phyloP scores from a whole-genome alignment of 768 basidiomycete species.

The Termitomyces sp. region DNA sequence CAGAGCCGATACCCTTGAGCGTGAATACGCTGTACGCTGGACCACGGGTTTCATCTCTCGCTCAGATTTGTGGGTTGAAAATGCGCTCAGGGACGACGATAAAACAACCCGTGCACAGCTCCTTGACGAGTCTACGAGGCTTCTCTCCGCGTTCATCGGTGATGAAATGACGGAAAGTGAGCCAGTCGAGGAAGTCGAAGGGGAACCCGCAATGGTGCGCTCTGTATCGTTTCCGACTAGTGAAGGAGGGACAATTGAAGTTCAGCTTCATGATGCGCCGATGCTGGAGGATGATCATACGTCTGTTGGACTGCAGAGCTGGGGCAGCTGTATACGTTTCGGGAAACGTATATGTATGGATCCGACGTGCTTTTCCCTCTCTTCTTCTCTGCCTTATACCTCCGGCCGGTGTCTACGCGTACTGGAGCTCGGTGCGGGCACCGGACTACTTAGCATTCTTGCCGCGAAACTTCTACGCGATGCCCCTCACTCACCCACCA shows the following conservation, averaged over 20 bases:
- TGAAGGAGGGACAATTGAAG: conserved; percentile 21
- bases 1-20: conserved; percentile 61
- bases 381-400: not conserved
- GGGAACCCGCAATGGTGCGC: conserved; percentile 39
- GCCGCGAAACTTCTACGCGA: conserved; percentile 39
- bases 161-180: conserved; percentile 19
- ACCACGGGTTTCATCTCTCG: conserved; percentile 62
- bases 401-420: conserved; percentile 30
- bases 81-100: conserved; percentile 25
- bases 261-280: conserved; percentile 68
- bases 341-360: conserved; percentile 53
- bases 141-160: conserved; percentile 49
- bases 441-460: conserved; percentile 75
- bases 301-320: conserved; percentile 78
- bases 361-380: conserved; percentile 35
- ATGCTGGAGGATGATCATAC: conserved; percentile 64
- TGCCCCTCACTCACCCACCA: conserved; percentile 22
- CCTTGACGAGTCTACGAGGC: conserved; percentile 51
- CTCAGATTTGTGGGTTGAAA: conserved; percentile 45
- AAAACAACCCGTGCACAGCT: conserved; percentile 31
- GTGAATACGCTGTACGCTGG: conserved; percentile 67
- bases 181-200: conserved; percentile 32
- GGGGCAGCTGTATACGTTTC: conserved; percentile 74
- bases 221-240: conserved; percentile 41
- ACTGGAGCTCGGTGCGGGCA: conserved; percentile 83